A percentile compares a stretch with the other conserved stretches of the same genome.
phyloP scores from a whole-genome alignment of 176 grass and related monocot species.

The Musa schizocarpa region DNA sequence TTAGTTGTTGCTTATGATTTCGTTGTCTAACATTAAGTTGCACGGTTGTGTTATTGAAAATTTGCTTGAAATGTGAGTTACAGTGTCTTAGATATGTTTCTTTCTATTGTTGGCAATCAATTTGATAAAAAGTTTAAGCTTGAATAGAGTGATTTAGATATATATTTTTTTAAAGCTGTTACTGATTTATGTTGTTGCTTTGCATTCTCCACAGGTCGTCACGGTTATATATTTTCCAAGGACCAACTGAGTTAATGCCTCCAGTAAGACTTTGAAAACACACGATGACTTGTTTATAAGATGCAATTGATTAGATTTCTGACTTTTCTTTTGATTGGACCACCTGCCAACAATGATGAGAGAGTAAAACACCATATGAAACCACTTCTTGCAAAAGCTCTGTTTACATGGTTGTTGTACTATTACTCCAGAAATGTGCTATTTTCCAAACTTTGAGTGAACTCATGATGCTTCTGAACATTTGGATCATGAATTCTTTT shows the following conservation, averaged over 20 bases:
- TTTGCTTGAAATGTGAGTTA: not conserved
- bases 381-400: too few species aligned
- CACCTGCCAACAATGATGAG: not conserved
- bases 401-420: too few species aligned
- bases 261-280: constrained; percentile 41
- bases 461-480: too few species aligned
- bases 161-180: constrained; percentile 9
- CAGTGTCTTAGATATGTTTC: not conserved
- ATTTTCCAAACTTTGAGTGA: too few species aligned
- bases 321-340: not conserved
- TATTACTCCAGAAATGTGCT: too few species aligned
- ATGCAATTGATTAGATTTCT: not conserved
- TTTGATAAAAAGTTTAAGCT: not conserved
- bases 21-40: not conserved
- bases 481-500: too few species aligned
- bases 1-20: not conserved
- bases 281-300: not conserved
- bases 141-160: not conserved
- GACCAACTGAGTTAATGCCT: constrained; percentile 87
- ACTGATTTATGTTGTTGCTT: constrained; percentile 15
- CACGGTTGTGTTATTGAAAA: not conserved
- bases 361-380: too few species aligned
- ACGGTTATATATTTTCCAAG: constrained; percentile 86
- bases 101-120: not conserved
- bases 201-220: constrained; percentile 45